Conservation (phyloP, 768 basidiomycete species). For the Tulasnella sp. region DNA sequence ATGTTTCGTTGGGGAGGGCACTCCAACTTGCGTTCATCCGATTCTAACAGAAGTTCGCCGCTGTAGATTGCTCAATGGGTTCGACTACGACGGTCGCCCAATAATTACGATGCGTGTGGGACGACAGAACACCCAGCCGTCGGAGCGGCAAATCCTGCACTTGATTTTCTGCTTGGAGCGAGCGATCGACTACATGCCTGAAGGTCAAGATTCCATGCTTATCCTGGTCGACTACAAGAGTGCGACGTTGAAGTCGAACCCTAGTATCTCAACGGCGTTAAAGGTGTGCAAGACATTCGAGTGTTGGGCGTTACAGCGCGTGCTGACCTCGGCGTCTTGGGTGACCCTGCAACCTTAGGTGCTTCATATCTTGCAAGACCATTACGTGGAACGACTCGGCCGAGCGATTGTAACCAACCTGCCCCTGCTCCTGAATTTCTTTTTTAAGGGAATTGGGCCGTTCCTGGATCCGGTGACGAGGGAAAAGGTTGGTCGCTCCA, state of each 20-base stretch:
- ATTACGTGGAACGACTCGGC: conserved; percentile 86
- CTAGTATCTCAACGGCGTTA: conserved; percentile 72
- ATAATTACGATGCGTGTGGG: conserved; percentile 87
- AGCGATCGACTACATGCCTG: conserved; percentile 84
- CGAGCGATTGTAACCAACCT: conserved; percentile 80
- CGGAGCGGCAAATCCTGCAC: conserved; percentile 75
- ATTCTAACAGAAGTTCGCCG: not conserved
- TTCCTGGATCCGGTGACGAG: conserved; percentile 85
- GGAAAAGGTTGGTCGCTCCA: conserved; percentile 58
- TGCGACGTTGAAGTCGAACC: conserved; percentile 76
- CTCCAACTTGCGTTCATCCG: not conserved
- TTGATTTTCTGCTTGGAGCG: conserved; percentile 88
- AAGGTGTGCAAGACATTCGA: conserved; percentile 48
- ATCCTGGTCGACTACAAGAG: conserved; percentile 85
- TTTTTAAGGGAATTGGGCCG: conserved; percentile 78
- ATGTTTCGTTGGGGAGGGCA: not conserved
- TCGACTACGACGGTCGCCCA: conserved; percentile 81
- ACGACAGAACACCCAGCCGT: conserved; percentile 74
- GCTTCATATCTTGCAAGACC: conserved; percentile 75
- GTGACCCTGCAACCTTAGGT: conserved; percentile 40
- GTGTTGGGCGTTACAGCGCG: not conserved
- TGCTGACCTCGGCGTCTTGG: not conserved
- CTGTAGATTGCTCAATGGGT: conserved; percentile 70
- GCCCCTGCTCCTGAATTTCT: conserved; percentile 66
- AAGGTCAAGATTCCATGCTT: conserved; percentile 73